Base-by-base conservation (phyloP, 495 filamentous ascomycete genomes). In the Penicillium diatomitis region DNA sequence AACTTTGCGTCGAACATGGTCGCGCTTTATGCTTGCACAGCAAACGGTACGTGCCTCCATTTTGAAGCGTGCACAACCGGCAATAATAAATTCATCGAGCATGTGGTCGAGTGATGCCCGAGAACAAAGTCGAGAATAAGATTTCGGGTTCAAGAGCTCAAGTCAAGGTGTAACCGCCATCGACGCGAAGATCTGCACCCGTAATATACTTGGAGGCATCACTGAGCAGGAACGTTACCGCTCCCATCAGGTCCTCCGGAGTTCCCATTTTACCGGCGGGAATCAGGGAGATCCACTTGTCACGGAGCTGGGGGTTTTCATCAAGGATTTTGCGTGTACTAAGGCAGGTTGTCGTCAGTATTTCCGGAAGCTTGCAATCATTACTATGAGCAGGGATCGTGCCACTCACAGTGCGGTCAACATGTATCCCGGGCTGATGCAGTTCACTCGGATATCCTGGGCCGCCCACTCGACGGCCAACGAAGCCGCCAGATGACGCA, bases 241-340 rank as follows among this genome's bases (percentile, higher is more conserved):
- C 82, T 1, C 91, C 91, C 88, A 91, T 95, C 12, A 97, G 74
- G 56, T 97, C 92, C 61, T 86, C 84, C 0, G 91, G 92, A 4
- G 84, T 77, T 10, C 91, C 91, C 90, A 97, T 95, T 64, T 86
- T 87, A 11, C 89, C 91, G 61, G 83, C 80, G 0, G 91, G 91
- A 48, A 95, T 97, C 32, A 94, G 76, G 6, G 87, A 89, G 0
- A 81, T 94, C 91, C 91, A 97, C 58, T 91, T 78, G 48, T 81
- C 73, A 63, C 85, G 83, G 9, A 96, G 77, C 28, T 94, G 87
- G 37, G 88, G 90, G 53, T 94, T 95, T 43, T 95, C 87, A 47
- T 95, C 84, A 32, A 96, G 77, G 54, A 97, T 96, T 69, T 94
- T 95, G 69, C 90, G 82, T 12, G 91, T 96, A 35, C 89, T 94